A percentile compares a stretch with the other conserved stretches of the same genome.
phyloP scores from a whole-genome alignment of 2,329 filamentous ascomycete species.

The Neonectria magnoliae region DNA sequence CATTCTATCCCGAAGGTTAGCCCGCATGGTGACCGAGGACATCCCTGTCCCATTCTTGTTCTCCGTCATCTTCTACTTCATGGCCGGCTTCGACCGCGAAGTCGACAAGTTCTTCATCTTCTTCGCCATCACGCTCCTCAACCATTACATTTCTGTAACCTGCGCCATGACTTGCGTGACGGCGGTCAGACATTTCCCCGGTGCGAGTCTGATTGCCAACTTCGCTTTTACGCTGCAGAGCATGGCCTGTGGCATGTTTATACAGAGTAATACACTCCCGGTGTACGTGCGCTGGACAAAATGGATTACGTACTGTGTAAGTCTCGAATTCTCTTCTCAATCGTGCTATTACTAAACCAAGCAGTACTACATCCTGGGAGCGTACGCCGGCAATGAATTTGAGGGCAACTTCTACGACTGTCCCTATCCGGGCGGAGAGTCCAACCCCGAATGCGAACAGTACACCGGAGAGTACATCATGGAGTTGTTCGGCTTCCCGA shows the following conservation, averaged over 20 bases:
- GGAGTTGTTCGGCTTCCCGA: slow-evolving; percentile 73
- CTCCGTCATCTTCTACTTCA: slow-evolving; percentile 79
- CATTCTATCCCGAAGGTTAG: slow-evolving; percentile 74
- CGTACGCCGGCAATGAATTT: slow-evolving; percentile 79
- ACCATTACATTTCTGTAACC: slow-evolving; percentile 78
- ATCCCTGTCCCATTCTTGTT: slow-evolving; percentile 77
- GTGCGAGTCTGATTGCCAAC: slow-evolving; percentile 77
- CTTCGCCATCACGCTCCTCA: slow-evolving; percentile 73
- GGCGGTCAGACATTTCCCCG: slow-evolving; percentile 72
- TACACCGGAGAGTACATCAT: slow-evolving; percentile 78
- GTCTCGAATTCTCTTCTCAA: slow-evolving; percentile 19
- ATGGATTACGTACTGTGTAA: slow-evolving; percentile 69
- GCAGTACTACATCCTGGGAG: slow-evolving; percentile 76
- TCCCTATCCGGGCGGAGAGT: slow-evolving; percentile 68
- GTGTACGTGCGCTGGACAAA: slow-evolving; percentile 84
- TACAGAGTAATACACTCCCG: slow-evolving; percentile 77
- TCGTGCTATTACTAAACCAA: slow-evolving; percentile 25
- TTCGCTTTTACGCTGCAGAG: slow-evolving; percentile 77
- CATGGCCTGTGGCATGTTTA: slow-evolving; percentile 80
- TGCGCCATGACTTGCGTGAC: slow-evolving; percentile 76
- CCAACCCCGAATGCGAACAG: slow-evolving; percentile 72
- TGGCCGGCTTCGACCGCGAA: slow-evolving; percentile 76
- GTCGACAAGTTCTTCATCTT: slow-evolving; percentile 76
- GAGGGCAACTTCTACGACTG: slow-evolving; percentile 78
- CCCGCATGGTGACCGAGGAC: slow-evolving; percentile 76